These are phyloP conservation scores for Trypanosoma caninum DNA, from an alignment of 208 protist genomes.

Conservation along the genomic window DNA sequence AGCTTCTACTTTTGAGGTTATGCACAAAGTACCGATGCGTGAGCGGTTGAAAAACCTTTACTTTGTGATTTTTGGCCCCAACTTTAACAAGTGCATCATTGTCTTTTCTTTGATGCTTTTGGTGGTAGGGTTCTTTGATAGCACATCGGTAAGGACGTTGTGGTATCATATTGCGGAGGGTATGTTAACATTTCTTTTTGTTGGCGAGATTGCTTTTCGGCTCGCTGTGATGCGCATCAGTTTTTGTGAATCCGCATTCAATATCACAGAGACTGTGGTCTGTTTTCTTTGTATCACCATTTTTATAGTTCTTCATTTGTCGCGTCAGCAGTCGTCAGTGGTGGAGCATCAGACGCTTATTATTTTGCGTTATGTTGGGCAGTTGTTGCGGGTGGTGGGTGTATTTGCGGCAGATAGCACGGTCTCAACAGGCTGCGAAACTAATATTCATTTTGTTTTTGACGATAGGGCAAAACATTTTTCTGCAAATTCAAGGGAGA, in stretches of 20 bases:
- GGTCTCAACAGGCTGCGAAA: not conserved
- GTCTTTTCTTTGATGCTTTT: slow-evolving; percentile 23
- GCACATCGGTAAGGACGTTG: slow-evolving; percentile 11
- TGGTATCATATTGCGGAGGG: slow-evolving; percentile 32
- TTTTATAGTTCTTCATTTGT: slow-evolving; percentile 26
- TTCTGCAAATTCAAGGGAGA: slow-evolving; percentile 7
- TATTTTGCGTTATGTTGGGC: slow-evolving; percentile 26
- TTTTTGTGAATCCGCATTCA: slow-evolving; percentile 34
- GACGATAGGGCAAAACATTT: not conserved
- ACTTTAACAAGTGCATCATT: slow-evolving; percentile 20
- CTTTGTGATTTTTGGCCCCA: slow-evolving; percentile 26
- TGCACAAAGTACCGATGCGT: slow-evolving; percentile 14
- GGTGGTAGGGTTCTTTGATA: slow-evolving; percentile 20
- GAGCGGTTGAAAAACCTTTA: slow-evolving; percentile 28
- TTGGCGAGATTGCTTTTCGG: slow-evolving; percentile 23
- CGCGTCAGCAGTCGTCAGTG: slow-evolving; percentile 12
- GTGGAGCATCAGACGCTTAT: slow-evolving; percentile 30
- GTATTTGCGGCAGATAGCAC: slow-evolving; percentile 19
- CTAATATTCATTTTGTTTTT: slow-evolving; percentile 14
- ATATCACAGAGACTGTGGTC: slow-evolving; percentile 22
- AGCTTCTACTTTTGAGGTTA: not conserved
- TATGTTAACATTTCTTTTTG: slow-evolving; percentile 32
- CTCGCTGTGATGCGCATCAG: slow-evolving; percentile 25
- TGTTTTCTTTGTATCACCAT: slow-evolving; percentile 25
- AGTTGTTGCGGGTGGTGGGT: slow-evolving; percentile 25